Conservation (phyloP, 805 yeast genomes). For the Kluyveromyces wickerhamii region DNA sequence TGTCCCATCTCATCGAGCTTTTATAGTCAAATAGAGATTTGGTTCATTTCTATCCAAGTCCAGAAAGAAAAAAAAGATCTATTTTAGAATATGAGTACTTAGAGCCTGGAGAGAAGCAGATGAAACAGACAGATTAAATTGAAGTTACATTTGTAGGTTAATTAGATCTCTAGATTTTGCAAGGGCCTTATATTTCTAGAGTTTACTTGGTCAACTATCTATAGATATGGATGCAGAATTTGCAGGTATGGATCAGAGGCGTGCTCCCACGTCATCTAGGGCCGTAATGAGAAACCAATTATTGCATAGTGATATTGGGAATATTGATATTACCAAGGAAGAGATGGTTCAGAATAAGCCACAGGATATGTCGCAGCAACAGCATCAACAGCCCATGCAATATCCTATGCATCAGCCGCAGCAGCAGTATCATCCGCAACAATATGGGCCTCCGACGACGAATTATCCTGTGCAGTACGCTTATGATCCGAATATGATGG, state of each 20-base stretch:
- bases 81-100: too few relatives aligned
- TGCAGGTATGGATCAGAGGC: conserved; percentile 16
- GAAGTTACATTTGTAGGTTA: too few relatives aligned
- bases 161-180: too few relatives aligned
- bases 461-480: background rate
- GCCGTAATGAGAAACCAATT: conserved; percentile 30
- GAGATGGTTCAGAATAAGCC: conserved; percentile 23
- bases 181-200: too few relatives aligned
- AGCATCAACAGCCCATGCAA: conserved; percentile 4
- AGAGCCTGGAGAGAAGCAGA: too few relatives aligned
- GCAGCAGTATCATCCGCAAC: background rate
- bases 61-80: too few relatives aligned
- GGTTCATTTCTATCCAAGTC: too few relatives aligned
- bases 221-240: conserved; percentile 31
- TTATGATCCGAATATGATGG: background rate
- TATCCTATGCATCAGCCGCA: background rate
- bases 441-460: background rate
- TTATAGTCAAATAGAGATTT: too few relatives aligned
- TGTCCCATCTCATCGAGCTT: too few relatives aligned
- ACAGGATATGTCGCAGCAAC: conserved; percentile 9
- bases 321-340: conserved; percentile 39
- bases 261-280: conserved; percentile 4
- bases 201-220: too few relatives aligned
- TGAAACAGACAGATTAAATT: too few relatives aligned
- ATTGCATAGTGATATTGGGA: conserved; percentile 34